Base-by-base conservation (phyloP, 2,329 filamentous ascomycete species). In the Trichophyton schoenleinii region DNA sequence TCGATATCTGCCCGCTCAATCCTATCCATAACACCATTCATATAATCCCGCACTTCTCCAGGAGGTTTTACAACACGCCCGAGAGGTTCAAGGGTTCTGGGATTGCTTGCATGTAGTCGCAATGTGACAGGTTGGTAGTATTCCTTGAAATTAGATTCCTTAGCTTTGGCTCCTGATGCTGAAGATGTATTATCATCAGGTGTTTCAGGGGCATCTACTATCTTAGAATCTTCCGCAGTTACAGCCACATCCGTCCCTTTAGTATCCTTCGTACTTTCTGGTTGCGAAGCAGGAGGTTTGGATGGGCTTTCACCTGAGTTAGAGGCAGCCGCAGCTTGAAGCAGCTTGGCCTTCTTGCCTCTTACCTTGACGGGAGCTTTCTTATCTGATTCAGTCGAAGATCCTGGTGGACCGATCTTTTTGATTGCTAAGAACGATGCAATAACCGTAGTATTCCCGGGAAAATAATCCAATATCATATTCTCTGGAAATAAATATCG, bases 21-120 rank as follows among this genome's bases (percentile, higher is more conserved):
- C 2, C 78, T 78, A 65, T 80, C 78, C 75, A 86, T 85, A 13
- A 81, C 71, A 22, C 78, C 76, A 61, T 81, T 78, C 81, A 83
- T 83, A 65, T 81, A 77, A 64, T 76, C 77, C 63, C 78, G 74
- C 2, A 81, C 80, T 65, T 81, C 80, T 1, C 79, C 75, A 2
- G 77, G 70, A 2, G 80, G 76, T 62, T 80, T 82, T 20, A 85
- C 80, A 60, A 82, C 81, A 20, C 80, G 78, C 34, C 77, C 75
- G 8, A 86, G 73, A 2, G 81, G 79, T 61, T 82, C 79, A 13
- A 84, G 74, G 13, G 81, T 74, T 42, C 78, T 76, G 18, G 80
- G 75, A 59, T 80, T 77, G 28, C 75, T 72, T 57, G 80, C 79
- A 42, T 79, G 76, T 48, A 86, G 76, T 46, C 81, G 79, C 63